Conservation (phyloP, 2,329 filamentous ascomycete genomes). For the Diaporthe ampelina region DNA sequence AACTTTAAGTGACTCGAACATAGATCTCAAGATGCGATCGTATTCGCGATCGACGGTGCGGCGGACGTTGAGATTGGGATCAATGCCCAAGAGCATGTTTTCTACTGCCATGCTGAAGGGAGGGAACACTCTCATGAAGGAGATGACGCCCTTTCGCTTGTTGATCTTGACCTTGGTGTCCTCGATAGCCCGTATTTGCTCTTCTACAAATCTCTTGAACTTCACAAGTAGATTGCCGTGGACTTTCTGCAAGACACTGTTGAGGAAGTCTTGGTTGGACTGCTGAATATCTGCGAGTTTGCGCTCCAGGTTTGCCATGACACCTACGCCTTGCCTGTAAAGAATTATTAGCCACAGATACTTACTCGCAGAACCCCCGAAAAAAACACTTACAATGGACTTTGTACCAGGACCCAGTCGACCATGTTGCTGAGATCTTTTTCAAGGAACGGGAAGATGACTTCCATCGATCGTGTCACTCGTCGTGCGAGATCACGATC, state of each 20-base stretch:
- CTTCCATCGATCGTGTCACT: slow-evolving; percentile 89
- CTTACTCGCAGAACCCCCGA: neutral
- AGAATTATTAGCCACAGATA: slow-evolving; percentile 39
- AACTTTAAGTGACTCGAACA: slow-evolving; percentile 97
- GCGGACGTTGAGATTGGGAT: slow-evolving; percentile 74
- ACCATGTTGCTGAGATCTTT: slow-evolving; percentile 83
- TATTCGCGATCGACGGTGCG: slow-evolving; percentile 89
- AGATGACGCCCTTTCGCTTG: slow-evolving; percentile 96
- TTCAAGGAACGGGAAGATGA: slow-evolving; percentile 86
- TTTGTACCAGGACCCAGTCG: slow-evolving; percentile 84
- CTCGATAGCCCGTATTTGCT: slow-evolving; percentile 95
- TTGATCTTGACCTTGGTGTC: slow-evolving; percentile 99
- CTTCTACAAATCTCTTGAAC: slow-evolving; percentile 91
- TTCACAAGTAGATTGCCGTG: slow-evolving; percentile 80
- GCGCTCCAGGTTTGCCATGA: slow-evolving; percentile 84
- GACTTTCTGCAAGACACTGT: slow-evolving; percentile 81
- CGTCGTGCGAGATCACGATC: slow-evolving; percentile 88
- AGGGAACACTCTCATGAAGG: slow-evolving; percentile 94
- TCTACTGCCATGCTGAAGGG: slow-evolving; percentile 86
- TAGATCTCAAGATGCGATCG: slow-evolving; percentile 88
- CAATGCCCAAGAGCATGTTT: slow-evolving; percentile 78
- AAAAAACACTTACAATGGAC: slow-evolving; percentile 79
- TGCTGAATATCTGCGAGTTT: slow-evolving; percentile 85
- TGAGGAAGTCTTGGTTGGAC: slow-evolving; percentile 93
- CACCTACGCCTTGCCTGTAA: slow-evolving; percentile 86